A percentile compares a stretch with the other conserved stretches of the same genome.
phyloP scores from a whole-genome alignment of 495 filamentous ascomycete species.

The Neurospora sp. region DNA sequence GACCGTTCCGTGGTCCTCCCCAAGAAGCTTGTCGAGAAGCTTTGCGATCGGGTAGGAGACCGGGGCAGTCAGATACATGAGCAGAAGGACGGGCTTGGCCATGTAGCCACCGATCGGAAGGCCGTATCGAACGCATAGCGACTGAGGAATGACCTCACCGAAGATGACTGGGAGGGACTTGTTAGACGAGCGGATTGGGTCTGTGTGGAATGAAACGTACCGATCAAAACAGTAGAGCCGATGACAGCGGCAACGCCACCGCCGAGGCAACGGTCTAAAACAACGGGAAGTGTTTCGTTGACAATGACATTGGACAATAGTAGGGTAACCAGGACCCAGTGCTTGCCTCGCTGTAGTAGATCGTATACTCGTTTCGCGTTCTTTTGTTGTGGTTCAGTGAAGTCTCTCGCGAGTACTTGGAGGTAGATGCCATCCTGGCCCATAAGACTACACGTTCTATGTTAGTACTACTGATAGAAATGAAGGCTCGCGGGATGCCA shows the following conservation, averaged over 20 bases:
- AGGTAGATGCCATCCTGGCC: constrained; percentile 93
- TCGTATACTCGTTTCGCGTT: constrained; percentile 74
- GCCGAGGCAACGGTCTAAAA: constrained; percentile 85
- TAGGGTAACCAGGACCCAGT: constrained; percentile 97
- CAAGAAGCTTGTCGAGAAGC: constrained; percentile 76
- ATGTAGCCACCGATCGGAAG: constrained; percentile 94
- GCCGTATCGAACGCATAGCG: constrained; percentile 91
- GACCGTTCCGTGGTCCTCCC: constrained; percentile 85
- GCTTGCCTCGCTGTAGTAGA: constrained; percentile 79
- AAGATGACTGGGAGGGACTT: constrained; percentile 65
- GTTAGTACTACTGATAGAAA: neutral
- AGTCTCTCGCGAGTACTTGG: constrained; percentile 81
- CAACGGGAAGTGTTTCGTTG: constrained; percentile 92
- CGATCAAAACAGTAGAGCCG: constrained; percentile 85
- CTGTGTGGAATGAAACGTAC: constrained; percentile 37
- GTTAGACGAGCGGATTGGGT: neutral
- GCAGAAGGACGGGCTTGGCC: constrained; percentile 72
- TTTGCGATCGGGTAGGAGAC: constrained; percentile 86
- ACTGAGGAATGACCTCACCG: constrained; percentile 91
- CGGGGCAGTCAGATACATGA: constrained; percentile 88
- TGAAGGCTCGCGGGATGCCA: neutral
- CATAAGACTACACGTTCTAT: constrained; percentile 45
- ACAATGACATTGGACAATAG: constrained; percentile 95
- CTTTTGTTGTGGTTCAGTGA: constrained; percentile 61
- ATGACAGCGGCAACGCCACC: constrained; percentile 92